Conservation (phyloP, 2,329 filamentous ascomycete species). For the Cercospora janseana region DNA sequence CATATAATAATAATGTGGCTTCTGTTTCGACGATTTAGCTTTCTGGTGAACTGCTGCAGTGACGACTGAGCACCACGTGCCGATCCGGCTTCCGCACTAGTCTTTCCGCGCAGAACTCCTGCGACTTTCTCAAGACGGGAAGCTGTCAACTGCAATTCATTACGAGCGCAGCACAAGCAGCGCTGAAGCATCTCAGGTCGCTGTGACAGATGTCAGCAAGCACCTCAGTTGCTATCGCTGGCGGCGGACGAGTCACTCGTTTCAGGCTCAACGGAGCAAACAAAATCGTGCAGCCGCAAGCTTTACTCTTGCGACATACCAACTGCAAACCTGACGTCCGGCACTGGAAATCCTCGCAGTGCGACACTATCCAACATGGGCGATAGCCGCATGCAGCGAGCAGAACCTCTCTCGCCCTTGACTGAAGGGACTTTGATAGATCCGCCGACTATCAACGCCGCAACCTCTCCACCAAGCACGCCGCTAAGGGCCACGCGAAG, state of each 20-base stretch:
- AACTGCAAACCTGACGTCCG: not conserved
- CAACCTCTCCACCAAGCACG: not conserved
- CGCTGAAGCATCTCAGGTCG: too few species aligned
- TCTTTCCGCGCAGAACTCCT: too few species aligned
- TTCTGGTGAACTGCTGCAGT: not conserved
- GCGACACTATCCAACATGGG: not conserved
- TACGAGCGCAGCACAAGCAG: too few species aligned
- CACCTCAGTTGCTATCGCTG: too few species aligned
- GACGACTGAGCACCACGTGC: not conserved
- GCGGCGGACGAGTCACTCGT: not conserved
- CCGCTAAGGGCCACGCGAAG: not conserved
- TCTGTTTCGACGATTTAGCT: not conserved
- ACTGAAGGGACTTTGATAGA: not conserved
- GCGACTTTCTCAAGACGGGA: constrained; percentile 1
- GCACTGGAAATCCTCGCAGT: not conserved
- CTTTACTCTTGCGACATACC: not conserved
- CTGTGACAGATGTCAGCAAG: too few species aligned
- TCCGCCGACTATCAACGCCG: not conserved
- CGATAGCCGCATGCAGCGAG: not conserved
- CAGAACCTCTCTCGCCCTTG: not conserved
- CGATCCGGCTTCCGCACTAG: not conserved
- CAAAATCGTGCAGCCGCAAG: not conserved
- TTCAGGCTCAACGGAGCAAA: not conserved
- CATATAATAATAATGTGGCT: too few species aligned
- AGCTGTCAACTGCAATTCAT: too few species aligned